A percentile compares a stretch with the other conserved stretches of the same genome.
These are phyloP conservation scores for Talaromyces sp. DNA, from an alignment of 2,329 filamentous ascomycete species.

Conservation along the genomic window DNA sequence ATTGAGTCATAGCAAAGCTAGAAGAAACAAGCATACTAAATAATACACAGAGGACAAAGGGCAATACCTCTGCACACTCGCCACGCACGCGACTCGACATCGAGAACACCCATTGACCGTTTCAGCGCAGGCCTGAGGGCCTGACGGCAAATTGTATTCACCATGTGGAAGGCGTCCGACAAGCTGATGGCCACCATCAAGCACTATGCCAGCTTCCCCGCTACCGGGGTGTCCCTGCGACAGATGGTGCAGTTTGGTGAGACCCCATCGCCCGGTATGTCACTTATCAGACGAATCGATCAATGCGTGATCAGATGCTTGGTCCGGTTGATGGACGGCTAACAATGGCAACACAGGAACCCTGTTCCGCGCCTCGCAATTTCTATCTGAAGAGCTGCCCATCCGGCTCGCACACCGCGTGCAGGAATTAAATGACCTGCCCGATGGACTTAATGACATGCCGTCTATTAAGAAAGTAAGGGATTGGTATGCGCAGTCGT, in stretches of 20 bases:
- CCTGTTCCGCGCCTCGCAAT: constrained; percentile 94
- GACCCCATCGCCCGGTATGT: constrained; percentile 78
- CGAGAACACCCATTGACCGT: not conserved
- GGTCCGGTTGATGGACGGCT: not conserved
- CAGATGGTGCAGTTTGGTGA: constrained; percentile 99
- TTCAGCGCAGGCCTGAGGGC: constrained; percentile 3
- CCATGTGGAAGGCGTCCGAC: constrained; percentile 90
- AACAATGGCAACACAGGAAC: constrained; percentile 58
- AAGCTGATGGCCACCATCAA: constrained; percentile 94
- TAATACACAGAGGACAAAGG: not conserved
- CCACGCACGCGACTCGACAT: not conserved
- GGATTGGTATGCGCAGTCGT: constrained; percentile 99
- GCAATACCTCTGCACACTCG: not conserved
- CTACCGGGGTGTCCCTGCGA: constrained; percentile 89
- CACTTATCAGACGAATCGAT: not conserved
- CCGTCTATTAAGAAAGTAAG: constrained; percentile 90
- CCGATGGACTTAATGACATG: constrained; percentile 97
- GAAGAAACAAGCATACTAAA: not conserved
- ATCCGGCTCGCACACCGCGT: constrained; percentile 95
- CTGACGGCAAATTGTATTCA: constrained; percentile 17
- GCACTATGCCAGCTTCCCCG: constrained; percentile 95
- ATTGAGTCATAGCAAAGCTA: not conserved
- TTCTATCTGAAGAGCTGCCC: constrained; percentile 94
- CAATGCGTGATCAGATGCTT: not conserved
- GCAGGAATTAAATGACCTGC: constrained; percentile 84